A percentile compares a stretch with the other conserved stretches of the same genome.
Evolutionary conservation across 1,284 basidiomycete genomes (phyloP).

Genomic region (Malassezia slooffiae): DNA sequence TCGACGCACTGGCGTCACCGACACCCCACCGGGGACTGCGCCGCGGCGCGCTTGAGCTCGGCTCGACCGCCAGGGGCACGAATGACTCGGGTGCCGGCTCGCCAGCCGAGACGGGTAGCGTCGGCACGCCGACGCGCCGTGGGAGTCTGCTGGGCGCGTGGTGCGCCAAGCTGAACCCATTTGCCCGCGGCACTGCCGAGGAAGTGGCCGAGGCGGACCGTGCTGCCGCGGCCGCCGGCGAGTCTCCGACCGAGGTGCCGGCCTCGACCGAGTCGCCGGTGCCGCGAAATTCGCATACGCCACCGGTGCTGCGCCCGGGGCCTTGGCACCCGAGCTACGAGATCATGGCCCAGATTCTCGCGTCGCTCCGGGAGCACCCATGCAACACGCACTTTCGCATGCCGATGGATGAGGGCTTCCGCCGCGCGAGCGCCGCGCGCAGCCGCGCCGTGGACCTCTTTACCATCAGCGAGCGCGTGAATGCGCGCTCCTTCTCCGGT

Average conservation of each 20-base stretch:
- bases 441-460: background rate
- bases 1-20: slow-evolving; percentile 9
- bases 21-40: slow-evolving; percentile 6
- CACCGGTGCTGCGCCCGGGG: no score
- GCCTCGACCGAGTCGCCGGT: no score
- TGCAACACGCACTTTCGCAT: slow-evolving; percentile 6
- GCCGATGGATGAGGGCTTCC: background rate
- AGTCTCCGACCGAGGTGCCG: no score
- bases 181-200: slow-evolving; percentile 2
- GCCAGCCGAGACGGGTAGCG: no score
- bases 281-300: no score
- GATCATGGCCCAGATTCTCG: slow-evolving; percentile 11
- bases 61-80: no score
- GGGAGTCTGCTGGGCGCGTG: slow-evolving; percentile 2
- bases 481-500: background rate
- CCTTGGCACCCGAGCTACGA: no score
- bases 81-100: no score
- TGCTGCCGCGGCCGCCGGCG: background rate
- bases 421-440: background rate
- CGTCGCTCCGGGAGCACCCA: slow-evolving; percentile 10
- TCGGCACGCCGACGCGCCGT: no score
- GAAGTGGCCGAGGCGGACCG: background rate
- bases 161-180: slow-evolving; percentile 14
- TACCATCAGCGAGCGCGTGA: slow-evolving; percentile 2
- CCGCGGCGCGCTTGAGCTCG: no score